These are phyloP conservation scores for Arthrobotrys musiformis DNA, from an alignment of 2,329 filamentous ascomycete genomes.

Conservation along the genomic window DNA sequence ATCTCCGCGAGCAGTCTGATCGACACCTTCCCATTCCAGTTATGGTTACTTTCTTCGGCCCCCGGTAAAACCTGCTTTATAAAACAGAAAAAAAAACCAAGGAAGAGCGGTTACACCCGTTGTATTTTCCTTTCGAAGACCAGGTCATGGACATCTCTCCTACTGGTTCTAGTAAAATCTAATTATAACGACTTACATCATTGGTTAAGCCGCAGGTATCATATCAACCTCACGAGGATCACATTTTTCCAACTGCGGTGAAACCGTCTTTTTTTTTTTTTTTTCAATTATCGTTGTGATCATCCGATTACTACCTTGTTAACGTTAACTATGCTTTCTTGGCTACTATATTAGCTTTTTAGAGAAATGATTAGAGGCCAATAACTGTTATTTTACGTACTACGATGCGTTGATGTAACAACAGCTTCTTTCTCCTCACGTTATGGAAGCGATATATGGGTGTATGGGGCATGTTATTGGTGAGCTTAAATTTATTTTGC, in stretches of 20 bases:
- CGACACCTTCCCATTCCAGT: conserved; percentile 18
- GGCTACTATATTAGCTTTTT: background rate
- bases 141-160: background rate
- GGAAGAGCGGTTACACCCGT: conserved; percentile 3
- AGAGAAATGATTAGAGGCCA: background rate
- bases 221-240: background rate
- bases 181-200: conserved; percentile 20
- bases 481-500: background rate
- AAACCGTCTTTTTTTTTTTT: too few relatives aligned
- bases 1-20: background rate
- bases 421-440: background rate
- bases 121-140: background rate
- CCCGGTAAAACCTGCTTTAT: conserved; percentile 2
- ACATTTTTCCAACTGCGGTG: background rate
- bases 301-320: conserved; percentile 10
- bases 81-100: background rate
- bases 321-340: conserved; percentile 16
- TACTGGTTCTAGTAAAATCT: background rate
- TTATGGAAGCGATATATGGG: conserved; percentile 10
- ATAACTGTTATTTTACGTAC: conserved; percentile 4
- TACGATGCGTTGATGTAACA: conserved; percentile 6
- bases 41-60: background rate
- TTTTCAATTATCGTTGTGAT: conserved; percentile 6
- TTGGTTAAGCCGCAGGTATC: background rate
- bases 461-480: background rate